Conservation (phyloP, 2,329 filamentous ascomycete genomes). For the Pseudocercospora fuligena region DNA sequence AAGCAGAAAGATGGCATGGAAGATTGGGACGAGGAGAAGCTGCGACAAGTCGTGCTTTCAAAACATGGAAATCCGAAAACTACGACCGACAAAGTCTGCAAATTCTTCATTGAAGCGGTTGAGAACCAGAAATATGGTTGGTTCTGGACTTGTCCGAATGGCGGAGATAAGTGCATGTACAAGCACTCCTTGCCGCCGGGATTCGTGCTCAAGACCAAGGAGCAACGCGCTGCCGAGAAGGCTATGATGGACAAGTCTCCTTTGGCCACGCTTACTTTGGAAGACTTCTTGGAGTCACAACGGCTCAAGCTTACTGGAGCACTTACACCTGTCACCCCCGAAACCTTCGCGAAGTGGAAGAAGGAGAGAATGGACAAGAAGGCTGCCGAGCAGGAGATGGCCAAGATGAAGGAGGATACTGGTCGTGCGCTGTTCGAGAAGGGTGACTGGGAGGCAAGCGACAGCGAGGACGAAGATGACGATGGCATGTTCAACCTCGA, state of each 20-base stretch:
- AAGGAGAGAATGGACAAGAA: conserved; percentile 93
- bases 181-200: conserved; percentile 93
- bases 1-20: conserved; percentile 93
- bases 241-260: conserved; percentile 95
- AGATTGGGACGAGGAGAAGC: conserved; percentile 97
- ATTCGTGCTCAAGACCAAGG: conserved; percentile 96
- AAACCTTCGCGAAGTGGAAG: conserved; percentile 97
- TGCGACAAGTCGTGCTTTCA: conserved; percentile 85
- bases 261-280: conserved; percentile 88
- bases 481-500: conserved; percentile 75
- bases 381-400: conserved; percentile 87
- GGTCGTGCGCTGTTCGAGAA: conserved; percentile 95
- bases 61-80: conserved; percentile 98
- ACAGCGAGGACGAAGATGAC: conserved; percentile 68
- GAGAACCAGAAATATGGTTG: conserved; percentile 99
- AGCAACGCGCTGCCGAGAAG: conserved; percentile 94
- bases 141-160: conserved; percentile 98
- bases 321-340: conserved; percentile 89
- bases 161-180: conserved; percentile 98
- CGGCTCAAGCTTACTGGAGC: conserved; percentile 91
- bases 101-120: conserved; percentile 94
- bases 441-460: conserved; percentile 80
- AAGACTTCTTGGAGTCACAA: conserved; percentile 97
- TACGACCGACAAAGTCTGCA: conserved; percentile 98
- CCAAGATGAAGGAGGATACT: conserved; percentile 91